Base-by-base conservation (phyloP, 169 alveolate species). In the Plasmodium billcollinsi region DNA sequence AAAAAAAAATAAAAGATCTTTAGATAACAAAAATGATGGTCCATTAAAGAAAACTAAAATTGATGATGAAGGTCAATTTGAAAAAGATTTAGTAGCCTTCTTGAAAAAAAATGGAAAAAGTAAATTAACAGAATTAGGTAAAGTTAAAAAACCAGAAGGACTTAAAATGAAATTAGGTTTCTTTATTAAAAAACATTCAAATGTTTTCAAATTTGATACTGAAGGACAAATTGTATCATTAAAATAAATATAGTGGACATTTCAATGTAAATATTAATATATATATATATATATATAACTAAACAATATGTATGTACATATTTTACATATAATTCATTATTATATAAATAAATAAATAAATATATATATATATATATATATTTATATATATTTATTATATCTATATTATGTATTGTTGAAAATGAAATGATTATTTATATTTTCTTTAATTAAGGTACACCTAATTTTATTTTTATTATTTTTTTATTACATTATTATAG, bases 81-180 rank as follows among this genome's bases (percentile, higher is more conserved):
- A 93, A 74, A 93, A 88, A 59, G 92, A 95, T 3, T 80, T 95
- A 72, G 88, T 93, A 12, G 96, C 94, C 7, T 94, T 78, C 70
- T 75, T 95, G 54, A 95, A 95, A 95, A 92, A 93, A 91, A 93
- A 95, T 78, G 97, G 97, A 21, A 93, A 94, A 56, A 91, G 95
- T n/a, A 92, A 90, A 74, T 69, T 95, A 80, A 95, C 96, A 1
- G 89, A 92, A 59, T 88, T 95, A 50, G 97, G 97, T 24, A 95
- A 95, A 49, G 95, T 95, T 39, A 95, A 94, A 88, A 95, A 93
- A 59, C 97, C 97, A 20, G 96, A 92, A 18, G 95, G 95, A 12
- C 92, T 95, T 2, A 72, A 90, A 14, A 91, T 92, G 83, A 93
- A 94, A 93, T 83, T 95, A 88, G 97, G 95, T 20, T 73, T 92